Evolutionary conservation across 2,329 filamentous ascomycete species (phyloP), one percentile per base, ranked within the genome.

Genomic region (Trichoderma asperellum): DNA sequence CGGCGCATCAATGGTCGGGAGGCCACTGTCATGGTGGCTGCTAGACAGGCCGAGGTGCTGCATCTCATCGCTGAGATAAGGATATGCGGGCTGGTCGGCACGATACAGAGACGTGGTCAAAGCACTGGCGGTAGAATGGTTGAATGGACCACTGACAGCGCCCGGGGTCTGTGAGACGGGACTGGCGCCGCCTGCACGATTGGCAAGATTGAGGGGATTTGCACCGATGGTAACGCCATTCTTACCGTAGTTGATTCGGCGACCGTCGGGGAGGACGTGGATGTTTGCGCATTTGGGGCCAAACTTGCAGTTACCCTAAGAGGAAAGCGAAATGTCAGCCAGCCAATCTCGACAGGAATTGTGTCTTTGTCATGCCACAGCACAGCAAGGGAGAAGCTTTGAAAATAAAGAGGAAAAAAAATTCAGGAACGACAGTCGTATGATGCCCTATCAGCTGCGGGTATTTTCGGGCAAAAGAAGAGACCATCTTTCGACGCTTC

Each of bases 251-350:
- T 97, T 97, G 78, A 98, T 93, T 78, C 95, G 89, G 75, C 93
- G 90, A 70, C 96, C 96, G 80, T 98, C 94, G 74, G 94, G 94
- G 60, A 97, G 90, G 76, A 98, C 92, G 81, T 99, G 96, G 73
- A 96, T 93, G 77, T 98, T 93, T 77, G 95, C 95, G 85, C 96
- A 99, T 82, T 98, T 98, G 72, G 93, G 92, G 72, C 96, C 96
- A 79, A 98, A 99, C 81, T 98, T 98, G 89, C 96, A 99, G 82
- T 97, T 97, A 74, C 96, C 96, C 93, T 97, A 58, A 16, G 58
- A 58, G 63, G 63, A 66, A 66, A 59, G 53, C 37, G 37, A 52
- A 55, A 35, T 5, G 65, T 68, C 49, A 68, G 65, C 65, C 57
- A 68, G 27, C 56, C 65, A 68, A 63, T 56, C 49, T 53, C 32